Conservation (phyloP, 371 early-diverging fungal species). For the Parasitella parasitica region DNA sequence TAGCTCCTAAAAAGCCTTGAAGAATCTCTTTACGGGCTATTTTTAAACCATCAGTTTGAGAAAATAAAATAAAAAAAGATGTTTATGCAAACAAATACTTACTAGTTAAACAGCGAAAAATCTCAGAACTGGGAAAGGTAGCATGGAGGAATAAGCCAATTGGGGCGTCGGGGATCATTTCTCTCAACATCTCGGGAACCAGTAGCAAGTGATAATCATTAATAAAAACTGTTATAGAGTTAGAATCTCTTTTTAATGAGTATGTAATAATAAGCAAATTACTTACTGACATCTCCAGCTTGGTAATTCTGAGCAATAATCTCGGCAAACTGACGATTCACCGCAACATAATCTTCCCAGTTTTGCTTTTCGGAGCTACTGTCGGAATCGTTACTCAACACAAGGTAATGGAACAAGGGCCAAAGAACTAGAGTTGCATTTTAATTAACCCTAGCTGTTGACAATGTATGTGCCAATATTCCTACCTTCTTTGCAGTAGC, state of each 20-base stretch:
- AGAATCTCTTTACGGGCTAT: slow-evolving; percentile 85
- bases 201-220: slow-evolving; percentile 98
- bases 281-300: slow-evolving; percentile 83
- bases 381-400: slow-evolving; percentile 68
- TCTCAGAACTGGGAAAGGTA: slow-evolving; percentile 94
- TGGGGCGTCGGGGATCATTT: slow-evolving; percentile 75
- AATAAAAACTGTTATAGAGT: slow-evolving; percentile 79
- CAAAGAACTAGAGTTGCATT: slow-evolving; percentile 62
- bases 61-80: background rate
- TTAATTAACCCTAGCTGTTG: no score
- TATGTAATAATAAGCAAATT: background rate
- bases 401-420: slow-evolving; percentile 97
- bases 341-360: slow-evolving; percentile 86
- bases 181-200: slow-evolving; percentile 87
- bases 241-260: background rate
- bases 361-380: slow-evolving; percentile 61
- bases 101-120: slow-evolving; percentile 91
- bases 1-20: slow-evolving; percentile 84
- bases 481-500: slow-evolving; percentile 83
- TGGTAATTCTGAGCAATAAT: slow-evolving; percentile 69
- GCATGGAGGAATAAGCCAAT: slow-evolving; percentile 98
- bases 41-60: no score
- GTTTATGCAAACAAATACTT: slow-evolving; percentile 27
- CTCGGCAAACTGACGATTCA: slow-evolving; percentile 84
- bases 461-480: background rate